phyloP scores from a whole-genome alignment of 176 grass and related monocot genomes.

The Urochloa ruziziensis region DNA sequence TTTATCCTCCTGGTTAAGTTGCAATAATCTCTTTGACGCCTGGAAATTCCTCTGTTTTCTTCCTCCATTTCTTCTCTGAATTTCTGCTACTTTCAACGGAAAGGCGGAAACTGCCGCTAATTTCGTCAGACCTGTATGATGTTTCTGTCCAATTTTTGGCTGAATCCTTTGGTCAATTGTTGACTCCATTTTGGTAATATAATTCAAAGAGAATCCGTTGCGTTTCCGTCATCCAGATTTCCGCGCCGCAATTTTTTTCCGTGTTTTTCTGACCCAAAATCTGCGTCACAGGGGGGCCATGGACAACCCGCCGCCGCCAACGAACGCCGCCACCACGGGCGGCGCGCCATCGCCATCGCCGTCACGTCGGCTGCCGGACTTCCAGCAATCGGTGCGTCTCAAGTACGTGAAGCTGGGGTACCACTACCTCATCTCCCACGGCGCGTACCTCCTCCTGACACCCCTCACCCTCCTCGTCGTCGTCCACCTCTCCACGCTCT shows the following conservation, averaged over 20 bases:
- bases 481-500: slow-evolving; percentile 72
- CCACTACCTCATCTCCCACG: slow-evolving; percentile 91
- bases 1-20: too few relatives aligned
- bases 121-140: neutral
- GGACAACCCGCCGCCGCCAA: neutral
- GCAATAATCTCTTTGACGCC: neutral
- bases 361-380: slow-evolving; percentile 58
- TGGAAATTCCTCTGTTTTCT: neutral
- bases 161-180: neutral
- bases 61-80: neutral
- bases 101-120: neutral
- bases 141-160: neutral
- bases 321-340: neutral
- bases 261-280: neutral
- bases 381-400: slow-evolving; percentile 84
- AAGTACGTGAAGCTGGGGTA: slow-evolving; percentile 98
- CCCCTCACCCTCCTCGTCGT: slow-evolving; percentile 48
- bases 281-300: neutral
- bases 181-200: neutral
- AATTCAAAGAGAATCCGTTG: neutral
- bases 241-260: neutral
- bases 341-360: slow-evolving; percentile 12
- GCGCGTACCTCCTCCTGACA: slow-evolving; percentile 76
- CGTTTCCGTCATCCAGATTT: neutral
- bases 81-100: neutral